Conservation (phyloP, 2,329 filamentous ascomycete genomes). For the Ceratocystis cacaofunesta region DNA sequence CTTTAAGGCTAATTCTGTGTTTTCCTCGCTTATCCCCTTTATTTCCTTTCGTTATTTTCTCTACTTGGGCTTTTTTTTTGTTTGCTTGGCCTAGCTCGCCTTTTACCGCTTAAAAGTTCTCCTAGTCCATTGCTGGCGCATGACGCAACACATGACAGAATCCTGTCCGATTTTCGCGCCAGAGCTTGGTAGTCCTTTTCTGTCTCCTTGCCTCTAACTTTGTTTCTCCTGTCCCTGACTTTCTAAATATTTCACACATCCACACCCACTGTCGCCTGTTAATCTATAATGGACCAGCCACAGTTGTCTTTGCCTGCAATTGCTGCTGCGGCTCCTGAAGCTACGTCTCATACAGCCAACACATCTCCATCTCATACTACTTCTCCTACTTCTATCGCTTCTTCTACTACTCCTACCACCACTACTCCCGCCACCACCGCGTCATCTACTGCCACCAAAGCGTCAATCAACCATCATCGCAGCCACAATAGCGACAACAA, state of each 20-base stretch:
- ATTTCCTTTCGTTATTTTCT: background rate
- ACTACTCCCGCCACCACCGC: background rate
- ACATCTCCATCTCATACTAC: background rate
- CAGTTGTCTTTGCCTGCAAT: background rate
- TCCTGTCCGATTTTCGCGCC: conserved; percentile 14
- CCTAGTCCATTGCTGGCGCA: conserved; percentile 1
- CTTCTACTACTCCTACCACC: conserved; percentile 1
- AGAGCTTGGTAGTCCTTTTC: conserved; percentile 8
- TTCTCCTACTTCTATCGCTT: background rate
- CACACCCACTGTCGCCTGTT: background rate
- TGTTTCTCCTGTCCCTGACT: background rate
- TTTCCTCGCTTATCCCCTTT: conserved; percentile 2
- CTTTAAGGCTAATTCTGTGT: conserved; percentile 14
- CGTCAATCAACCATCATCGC: background rate
- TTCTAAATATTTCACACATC: background rate
- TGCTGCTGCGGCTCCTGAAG: background rate
- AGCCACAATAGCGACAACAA: background rate
- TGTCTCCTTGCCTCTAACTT: conserved; percentile 3
- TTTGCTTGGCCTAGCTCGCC: background rate
- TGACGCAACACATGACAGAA: conserved; percentile 17
- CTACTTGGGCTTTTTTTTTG: background rate
- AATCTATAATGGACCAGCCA: conserved; percentile 6
- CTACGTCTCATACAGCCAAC: background rate
- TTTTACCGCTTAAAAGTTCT: conserved; percentile 1
- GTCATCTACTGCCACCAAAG: background rate